Percentiles rank a stretch among this genome's conserved stretches.
Conservation (phyloP, 129 eudicot genomes). For the Heracleum sosnowskyi region DNA sequence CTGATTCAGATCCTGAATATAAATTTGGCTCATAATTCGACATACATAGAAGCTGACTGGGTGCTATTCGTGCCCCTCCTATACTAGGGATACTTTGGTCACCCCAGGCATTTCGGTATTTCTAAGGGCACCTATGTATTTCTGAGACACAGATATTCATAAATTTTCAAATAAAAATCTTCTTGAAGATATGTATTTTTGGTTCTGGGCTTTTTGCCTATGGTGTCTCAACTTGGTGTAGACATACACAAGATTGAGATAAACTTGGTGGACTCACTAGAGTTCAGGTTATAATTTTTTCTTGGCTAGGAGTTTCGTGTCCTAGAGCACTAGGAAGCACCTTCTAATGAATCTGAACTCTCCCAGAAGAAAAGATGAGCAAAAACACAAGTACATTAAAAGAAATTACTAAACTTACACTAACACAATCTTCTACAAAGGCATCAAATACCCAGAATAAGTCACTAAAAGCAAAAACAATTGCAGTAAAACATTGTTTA, state of each 20-base stretch:
- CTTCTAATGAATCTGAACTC: neutral
- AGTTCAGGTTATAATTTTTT: neutral
- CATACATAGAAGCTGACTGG: constrained; percentile 37
- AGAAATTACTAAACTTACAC: neutral
- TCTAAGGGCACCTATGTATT: too few relatives aligned
- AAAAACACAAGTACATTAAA: neutral
- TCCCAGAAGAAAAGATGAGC: neutral
- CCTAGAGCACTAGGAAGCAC: neutral
- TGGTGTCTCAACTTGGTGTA: neutral
- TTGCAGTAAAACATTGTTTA: neutral
- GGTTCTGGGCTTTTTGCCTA: neutral
- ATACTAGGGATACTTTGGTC: neutral
- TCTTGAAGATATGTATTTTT: too few relatives aligned
- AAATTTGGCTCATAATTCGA: constrained; percentile 29
- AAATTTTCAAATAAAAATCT: too few relatives aligned
- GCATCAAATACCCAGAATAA: neutral
- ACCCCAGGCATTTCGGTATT: too few relatives aligned
- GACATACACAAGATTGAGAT: neutral
- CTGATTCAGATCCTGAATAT: constrained; percentile 30
- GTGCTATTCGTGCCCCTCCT: constrained; percentile 36
- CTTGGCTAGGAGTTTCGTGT: neutral
- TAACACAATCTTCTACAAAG: neutral
- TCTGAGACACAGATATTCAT: too few relatives aligned
- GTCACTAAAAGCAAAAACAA: neutral
- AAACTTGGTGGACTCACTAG: neutral